Evolutionary conservation across 192 early-diverging fungal genomes (phyloP).

Genomic region (Podila epigama): DNA sequence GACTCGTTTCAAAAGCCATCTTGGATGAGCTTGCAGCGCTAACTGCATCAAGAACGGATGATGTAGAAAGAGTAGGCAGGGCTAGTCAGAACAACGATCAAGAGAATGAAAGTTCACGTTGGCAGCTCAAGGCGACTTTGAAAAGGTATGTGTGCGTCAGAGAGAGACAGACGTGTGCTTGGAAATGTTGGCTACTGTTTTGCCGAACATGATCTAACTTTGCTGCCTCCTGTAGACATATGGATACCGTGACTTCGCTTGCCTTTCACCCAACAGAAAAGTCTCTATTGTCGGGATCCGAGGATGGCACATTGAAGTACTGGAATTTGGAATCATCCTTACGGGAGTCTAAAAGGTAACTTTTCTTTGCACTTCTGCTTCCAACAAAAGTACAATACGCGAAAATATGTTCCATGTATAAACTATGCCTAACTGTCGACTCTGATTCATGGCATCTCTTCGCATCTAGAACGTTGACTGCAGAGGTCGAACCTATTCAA

Average conservation of each 20-base stretch:
- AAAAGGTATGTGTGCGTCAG: too few species aligned
- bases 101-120: conserved; percentile 20
- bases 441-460: neutral
- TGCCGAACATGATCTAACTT: too few species aligned
- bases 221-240: too few species aligned
- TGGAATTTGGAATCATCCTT: conserved; percentile 69
- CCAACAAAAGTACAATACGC: too few species aligned
- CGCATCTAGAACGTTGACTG: conserved; percentile 16
- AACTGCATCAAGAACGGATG: conserved; percentile 3
- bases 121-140: conserved; percentile 32
- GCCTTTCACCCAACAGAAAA: conserved; percentile 54
- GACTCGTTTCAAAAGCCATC: neutral
- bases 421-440: too few species aligned
- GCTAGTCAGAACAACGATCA: neutral
- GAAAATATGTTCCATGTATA: too few species aligned
- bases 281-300: conserved; percentile 75
- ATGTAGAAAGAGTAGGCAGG: neutral
- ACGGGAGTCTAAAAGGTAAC: conserved; percentile 35
- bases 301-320: conserved; percentile 84
- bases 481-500: conserved; percentile 70
- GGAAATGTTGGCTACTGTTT: too few species aligned
- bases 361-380: neutral
- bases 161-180: too few species aligned
- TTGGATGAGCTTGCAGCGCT: conserved; percentile 27
- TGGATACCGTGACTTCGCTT: conserved; percentile 42